Evolutionary conservation across 2,329 filamentous ascomycete genomes (phyloP).

Genomic region (Verticillium longisporum): DNA sequence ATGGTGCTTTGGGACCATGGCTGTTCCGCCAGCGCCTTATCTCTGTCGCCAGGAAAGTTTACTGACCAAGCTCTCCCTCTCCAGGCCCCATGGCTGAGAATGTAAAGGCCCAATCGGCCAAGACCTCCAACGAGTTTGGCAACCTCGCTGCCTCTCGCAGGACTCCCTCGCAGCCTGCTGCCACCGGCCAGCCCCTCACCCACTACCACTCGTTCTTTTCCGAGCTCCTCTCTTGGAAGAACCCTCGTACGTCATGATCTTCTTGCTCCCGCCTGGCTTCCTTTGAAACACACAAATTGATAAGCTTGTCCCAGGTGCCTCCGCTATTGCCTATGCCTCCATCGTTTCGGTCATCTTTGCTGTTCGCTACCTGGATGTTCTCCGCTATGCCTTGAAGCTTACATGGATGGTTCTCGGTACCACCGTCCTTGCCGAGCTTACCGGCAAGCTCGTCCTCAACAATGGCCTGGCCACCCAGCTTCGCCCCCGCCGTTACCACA

Average conservation of each 20-base stretch:
- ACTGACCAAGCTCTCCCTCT: background rate
- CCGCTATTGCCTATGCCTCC: conserved; percentile 55
- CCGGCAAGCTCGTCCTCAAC: conserved; percentile 54
- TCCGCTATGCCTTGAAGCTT: conserved; percentile 59
- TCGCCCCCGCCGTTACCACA: conserved; percentile 62
- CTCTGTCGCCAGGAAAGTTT: background rate
- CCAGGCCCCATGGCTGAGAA: conserved; percentile 53
- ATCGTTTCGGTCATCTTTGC: conserved; percentile 55
- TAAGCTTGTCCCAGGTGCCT: conserved; percentile 41
- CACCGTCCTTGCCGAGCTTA: conserved; percentile 53
- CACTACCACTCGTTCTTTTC: conserved; percentile 68
- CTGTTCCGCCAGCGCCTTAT: background rate
- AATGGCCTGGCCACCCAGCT: conserved; percentile 58
- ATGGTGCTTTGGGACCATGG: background rate
- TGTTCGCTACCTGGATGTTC: conserved; percentile 57
- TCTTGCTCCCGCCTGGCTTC: background rate
- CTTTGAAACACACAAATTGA: conserved; percentile 2
- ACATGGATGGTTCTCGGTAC: conserved; percentile 56
- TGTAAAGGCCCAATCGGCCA: conserved; percentile 47
- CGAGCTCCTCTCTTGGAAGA: conserved; percentile 63
- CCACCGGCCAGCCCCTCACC: conserved; percentile 56
- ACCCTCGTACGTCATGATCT: conserved; percentile 46
- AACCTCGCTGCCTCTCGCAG: conserved; percentile 51
- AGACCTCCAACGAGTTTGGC: conserved; percentile 49
- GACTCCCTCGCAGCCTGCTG: conserved; percentile 45